Percentiles rank a stretch among this genome's conserved stretches.
Evolutionary conservation across 2,329 filamentous ascomycete genomes (phyloP).

Genomic region (Fusarium secorum): DNA sequence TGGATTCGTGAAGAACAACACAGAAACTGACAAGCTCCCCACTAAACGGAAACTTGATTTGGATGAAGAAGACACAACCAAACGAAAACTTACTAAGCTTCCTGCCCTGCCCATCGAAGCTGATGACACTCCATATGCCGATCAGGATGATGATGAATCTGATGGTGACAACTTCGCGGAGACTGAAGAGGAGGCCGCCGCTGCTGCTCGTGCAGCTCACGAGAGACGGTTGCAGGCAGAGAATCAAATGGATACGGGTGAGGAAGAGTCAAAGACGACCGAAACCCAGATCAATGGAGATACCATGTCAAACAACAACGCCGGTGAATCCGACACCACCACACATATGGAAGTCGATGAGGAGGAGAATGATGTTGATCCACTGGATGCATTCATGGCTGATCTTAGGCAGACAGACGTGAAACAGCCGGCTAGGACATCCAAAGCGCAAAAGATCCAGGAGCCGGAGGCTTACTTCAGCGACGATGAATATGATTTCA

Average conservation of each 20-base stretch:
- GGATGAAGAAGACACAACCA: constrained; percentile 85
- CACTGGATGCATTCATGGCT: constrained; percentile 97
- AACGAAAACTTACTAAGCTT: constrained; percentile 90
- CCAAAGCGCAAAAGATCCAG: constrained; percentile 60
- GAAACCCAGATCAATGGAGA: constrained; percentile 44
- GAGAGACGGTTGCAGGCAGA: constrained; percentile 74
- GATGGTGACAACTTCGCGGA: constrained; percentile 80
- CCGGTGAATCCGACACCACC: constrained; percentile 31
- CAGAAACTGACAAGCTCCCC: constrained; percentile 71
- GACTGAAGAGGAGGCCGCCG: constrained; percentile 87
- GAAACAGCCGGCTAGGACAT: constrained; percentile 45
- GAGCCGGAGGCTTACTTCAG: constrained; percentile 88
- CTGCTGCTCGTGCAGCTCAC: constrained; percentile 83
- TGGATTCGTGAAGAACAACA: constrained; percentile 74
- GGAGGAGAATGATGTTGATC: constrained; percentile 79
- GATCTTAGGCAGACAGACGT: constrained; percentile 66
- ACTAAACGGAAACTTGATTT: constrained; percentile 81
- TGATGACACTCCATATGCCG: constrained; percentile 67
- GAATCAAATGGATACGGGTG: constrained; percentile 56
- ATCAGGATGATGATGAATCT: constrained; percentile 74
- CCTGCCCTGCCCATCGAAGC: constrained; percentile 76
- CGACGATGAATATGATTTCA: constrained; percentile 75
- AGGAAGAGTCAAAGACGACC: constrained; percentile 37
- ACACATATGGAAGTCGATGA: constrained; percentile 67
- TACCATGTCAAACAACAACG: constrained; percentile 35